Evolutionary conservation across 768 basidiomycete species (phyloP), one percentile per base, ranked within the genome.

Genomic region (Russula sp.): DNA sequence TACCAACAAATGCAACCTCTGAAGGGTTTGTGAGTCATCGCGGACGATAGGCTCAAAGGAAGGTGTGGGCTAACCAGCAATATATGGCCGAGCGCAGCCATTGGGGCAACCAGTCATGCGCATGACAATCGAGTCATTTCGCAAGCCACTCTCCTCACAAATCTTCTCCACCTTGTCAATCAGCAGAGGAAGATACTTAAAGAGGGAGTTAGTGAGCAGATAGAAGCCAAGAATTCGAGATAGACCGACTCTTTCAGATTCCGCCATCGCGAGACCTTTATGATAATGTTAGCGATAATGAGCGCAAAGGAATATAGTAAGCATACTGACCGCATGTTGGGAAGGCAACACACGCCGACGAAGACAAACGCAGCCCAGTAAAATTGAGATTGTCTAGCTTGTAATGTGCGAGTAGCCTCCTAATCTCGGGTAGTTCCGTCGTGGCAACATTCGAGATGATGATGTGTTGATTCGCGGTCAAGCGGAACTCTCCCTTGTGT

Each of bases 91-190:
- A 2, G 95, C 91, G 72, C 94, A 94, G 41, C 92, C 93, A 69
- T 93, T 94, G 3, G 92, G 92, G 67, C 95, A 98, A 53, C 96
- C 96, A 16, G 95, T 98, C 95, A 98, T 98, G 56, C 96, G 84
- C 96, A 99, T 98, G 63, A 98, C 85, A 66, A 98, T 96, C 3
- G 89, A 86, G 74, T 99, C 96, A 71, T 97, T 87, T 49, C 96
- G 81, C 45, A 98, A 78, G 20, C 96, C 96, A 67, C 86, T 88
- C 72, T 94, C 90, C 72, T 98, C 97, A 70, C 90, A 91, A 7
- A 98, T 88, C 75, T 86, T 85, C 77, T 99, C 96, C 18, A 98
- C 88, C 75, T 98, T 98, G 75, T 92, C 87, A 60, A 98, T 80
- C 43, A 98, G 84, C 14, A 98, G 69, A 16, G 96, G 97, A 13